Conservation (phyloP, 2,329 filamentous ascomycete species). For the Colletotrichum musicola region DNA sequence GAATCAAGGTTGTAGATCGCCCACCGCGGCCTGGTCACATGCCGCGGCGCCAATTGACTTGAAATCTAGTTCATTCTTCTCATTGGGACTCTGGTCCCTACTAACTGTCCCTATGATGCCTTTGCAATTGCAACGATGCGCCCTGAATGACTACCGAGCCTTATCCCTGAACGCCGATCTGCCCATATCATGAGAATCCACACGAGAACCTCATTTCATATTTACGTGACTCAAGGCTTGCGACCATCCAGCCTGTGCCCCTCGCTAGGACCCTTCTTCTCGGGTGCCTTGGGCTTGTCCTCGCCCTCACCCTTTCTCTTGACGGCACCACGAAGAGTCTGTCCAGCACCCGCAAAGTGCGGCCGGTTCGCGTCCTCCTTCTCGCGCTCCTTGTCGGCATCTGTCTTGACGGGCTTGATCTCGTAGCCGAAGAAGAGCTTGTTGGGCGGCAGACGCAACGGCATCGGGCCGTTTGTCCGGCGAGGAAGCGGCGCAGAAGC, state of each 20-base stretch:
- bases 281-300: slow-evolving; percentile 59
- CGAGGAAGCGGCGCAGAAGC: slow-evolving; percentile 48
- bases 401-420: slow-evolving; percentile 87
- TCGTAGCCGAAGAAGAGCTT: slow-evolving; percentile 98
- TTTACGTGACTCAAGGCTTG: slow-evolving; percentile 40
- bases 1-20: not conserved
- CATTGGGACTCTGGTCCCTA: slow-evolving; percentile 11
- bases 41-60: not conserved
- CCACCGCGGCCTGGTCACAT: not conserved
- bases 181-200: slow-evolving; percentile 15
- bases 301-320: slow-evolving; percentile 77
- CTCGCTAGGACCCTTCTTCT: slow-evolving; percentile 60
- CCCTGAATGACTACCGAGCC: slow-evolving; percentile 30
- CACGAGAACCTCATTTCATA: not conserved
- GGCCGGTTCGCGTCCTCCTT: slow-evolving; percentile 74
- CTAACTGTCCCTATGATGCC: slow-evolving; percentile 23
- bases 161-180: slow-evolving; percentile 29
- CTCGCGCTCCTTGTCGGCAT: slow-evolving; percentile 77
- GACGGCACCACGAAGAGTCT: slow-evolving; percentile 77
- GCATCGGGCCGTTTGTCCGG: slow-evolving; percentile 83
- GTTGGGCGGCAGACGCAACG: slow-evolving; percentile 84
- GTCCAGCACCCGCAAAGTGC: slow-evolving; percentile 87
- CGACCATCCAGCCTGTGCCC: slow-evolving; percentile 61
- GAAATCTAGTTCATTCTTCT: slow-evolving; percentile 24
- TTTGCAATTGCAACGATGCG: slow-evolving; percentile 32